These are phyloP conservation scores for Mucor indicus DNA, from an alignment of 371 early-diverging fungal genomes.

Conservation along the genomic window DNA sequence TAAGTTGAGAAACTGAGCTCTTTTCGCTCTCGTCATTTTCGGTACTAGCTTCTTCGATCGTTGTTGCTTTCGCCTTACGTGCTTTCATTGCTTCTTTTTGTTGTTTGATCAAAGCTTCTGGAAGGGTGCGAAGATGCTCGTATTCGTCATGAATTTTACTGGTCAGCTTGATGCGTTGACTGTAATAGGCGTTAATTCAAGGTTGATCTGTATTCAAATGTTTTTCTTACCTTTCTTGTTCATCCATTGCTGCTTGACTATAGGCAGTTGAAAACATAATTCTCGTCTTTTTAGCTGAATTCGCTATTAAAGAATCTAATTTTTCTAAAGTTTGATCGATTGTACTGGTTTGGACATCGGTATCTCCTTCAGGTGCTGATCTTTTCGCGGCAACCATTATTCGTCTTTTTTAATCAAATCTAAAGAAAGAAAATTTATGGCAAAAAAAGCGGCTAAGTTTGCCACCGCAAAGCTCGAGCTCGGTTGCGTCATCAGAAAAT, in stretches of 20 bases:
- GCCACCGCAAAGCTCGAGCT: too few species aligned
- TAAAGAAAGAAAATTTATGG: not conserved
- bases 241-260: conserved; percentile 56
- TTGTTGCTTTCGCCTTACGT: conserved; percentile 16
- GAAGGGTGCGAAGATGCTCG: conserved; percentile 61
- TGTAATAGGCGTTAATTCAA: conserved; percentile 2
- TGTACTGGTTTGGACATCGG: conserved; percentile 5
- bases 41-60: conserved; percentile 39
- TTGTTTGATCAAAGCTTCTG: conserved; percentile 56
- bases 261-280: conserved; percentile 53
- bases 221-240: conserved; percentile 44
- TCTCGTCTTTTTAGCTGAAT: conserved; percentile 57
- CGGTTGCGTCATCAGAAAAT: too few species aligned
- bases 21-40: conserved; percentile 17
- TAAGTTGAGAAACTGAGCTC: conserved; percentile 32
- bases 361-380: conserved; percentile 21
- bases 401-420: not conserved
- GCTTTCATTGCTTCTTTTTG: conserved; percentile 54
- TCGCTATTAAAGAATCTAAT: conserved; percentile 34
- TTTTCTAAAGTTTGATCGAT: conserved; percentile 5
- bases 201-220: not conserved
- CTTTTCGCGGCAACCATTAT: conserved; percentile 30
- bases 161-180: conserved; percentile 70
- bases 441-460: too few species aligned
- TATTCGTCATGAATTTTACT: conserved; percentile 79